A percentile compares a stretch with the other conserved stretches of the same genome.
Evolutionary conservation across 139 green algal genomes (phyloP).

Genomic region (Chlorella sorokiniana): DNA sequence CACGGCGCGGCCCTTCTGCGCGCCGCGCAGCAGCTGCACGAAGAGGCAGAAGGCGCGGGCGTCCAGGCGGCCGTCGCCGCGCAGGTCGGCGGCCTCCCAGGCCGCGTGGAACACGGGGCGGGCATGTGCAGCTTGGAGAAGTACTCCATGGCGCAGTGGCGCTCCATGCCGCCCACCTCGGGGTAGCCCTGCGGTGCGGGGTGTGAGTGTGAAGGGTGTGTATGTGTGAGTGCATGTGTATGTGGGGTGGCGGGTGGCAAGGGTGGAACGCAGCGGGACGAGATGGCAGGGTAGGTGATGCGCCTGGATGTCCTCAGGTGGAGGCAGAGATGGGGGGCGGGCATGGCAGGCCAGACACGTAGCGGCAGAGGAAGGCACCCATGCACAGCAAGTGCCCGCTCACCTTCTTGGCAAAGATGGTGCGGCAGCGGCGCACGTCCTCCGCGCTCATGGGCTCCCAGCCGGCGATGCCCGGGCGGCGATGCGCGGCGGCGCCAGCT

Average conservation of each 20-base stretch:
- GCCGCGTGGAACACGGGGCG: constrained; percentile 4
- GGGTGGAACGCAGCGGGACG: too few relatives aligned
- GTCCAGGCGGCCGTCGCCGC: constrained; percentile 16
- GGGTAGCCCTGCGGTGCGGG: background rate
- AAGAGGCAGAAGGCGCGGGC: constrained; percentile 41
- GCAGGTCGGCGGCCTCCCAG: constrained; percentile 8
- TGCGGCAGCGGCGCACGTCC: constrained; percentile 17
- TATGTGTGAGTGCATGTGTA: too few relatives aligned
- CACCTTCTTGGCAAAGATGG: constrained; percentile 26
- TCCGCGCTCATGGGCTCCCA: constrained; percentile 16
- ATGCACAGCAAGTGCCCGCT: background rate
- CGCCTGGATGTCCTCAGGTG: too few relatives aligned
- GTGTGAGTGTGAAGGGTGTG: background rate
- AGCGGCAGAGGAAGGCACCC: background rate
- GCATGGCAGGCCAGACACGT: too few relatives aligned
- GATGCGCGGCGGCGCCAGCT: too few relatives aligned
- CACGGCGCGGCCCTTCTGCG: constrained; percentile 11
- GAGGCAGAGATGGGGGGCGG: background rate
- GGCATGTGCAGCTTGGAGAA: constrained; percentile 32
- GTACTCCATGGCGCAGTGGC: constrained; percentile 21
- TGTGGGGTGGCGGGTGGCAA: too few relatives aligned
- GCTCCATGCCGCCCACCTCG: constrained; percentile 29
- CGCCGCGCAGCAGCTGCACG: constrained; percentile 34
- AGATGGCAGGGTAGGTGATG: too few relatives aligned
- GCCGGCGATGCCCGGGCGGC: background rate